Evolutionary conservation across 352 stramenopile genomes (phyloP), one percentile per base, ranked within the genome.

Genomic region (Phytophthora boehmeriae): DNA sequence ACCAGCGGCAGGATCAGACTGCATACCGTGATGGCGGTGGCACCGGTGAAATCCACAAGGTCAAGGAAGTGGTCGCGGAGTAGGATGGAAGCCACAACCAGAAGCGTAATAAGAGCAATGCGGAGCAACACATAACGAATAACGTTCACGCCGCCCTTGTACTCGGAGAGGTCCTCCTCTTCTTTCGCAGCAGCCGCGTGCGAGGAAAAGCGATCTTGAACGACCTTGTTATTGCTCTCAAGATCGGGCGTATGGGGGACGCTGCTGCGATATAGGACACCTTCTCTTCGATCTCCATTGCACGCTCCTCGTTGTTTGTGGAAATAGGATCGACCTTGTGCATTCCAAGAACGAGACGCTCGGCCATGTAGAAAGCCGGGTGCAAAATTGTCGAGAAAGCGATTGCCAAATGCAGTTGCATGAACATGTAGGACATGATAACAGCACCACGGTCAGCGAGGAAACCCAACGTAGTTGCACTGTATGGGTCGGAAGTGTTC

Each of bases 41-140:
- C 71, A 9, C 76, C 76, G 1, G 75, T 77, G 47, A 86, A 83
- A 55, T 86, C 76, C 3, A 73, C 51, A 0, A 86, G 67, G 30
- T 81, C 68, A 38, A 76, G 62, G 53, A 86, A 81, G 27, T 78
- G 54, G 35, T 81, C 57, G 19, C 67, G 56, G n/a, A 81, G 61
- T n/a, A 82, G 45, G 41, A 83, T 76, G 0, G 76, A 78, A 1
- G 56, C 34, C 16, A 78, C 30, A 10, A 75, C 71, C 17, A 81
- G 60, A 2, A 77, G 16, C 5, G 54, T 54, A n/a, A 86, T 75
- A 16, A 83, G 23, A 10, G 48, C 36, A 22, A 82, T 64, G 16
- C 76, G 71, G 42, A 83, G 13, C 14, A 50, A 20, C 30, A 82
- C 53, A 49, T 77, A 78, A n/a, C 69, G 69, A 4, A 79, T 9